Evolutionary conservation across 2,329 filamentous ascomycete species (phyloP).

Genomic region (Fusarium citri): DNA sequence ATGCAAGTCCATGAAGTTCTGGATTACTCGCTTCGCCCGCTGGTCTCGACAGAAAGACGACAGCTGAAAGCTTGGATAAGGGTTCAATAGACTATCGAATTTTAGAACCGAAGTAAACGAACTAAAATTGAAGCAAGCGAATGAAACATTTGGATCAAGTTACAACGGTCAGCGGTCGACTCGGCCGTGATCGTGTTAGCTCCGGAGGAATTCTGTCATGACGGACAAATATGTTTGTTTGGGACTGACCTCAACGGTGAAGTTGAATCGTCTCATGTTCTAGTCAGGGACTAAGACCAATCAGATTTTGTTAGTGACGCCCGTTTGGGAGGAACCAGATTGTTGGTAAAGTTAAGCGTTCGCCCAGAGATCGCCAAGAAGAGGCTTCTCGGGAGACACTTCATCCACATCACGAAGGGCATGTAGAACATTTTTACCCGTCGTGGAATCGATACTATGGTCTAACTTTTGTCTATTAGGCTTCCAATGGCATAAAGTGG

Average conservation of each 20-base stretch:
- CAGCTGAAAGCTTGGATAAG: constrained; percentile 9
- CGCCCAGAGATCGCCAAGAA: background rate
- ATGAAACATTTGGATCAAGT: background rate
- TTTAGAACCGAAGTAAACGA: background rate
- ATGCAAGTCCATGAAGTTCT: constrained; percentile 1
- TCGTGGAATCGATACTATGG: background rate
- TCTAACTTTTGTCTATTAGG: background rate
- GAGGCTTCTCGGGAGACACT: background rate
- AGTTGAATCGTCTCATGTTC: background rate
- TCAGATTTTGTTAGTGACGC: background rate
- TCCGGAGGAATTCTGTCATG: constrained; percentile 7
- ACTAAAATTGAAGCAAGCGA: constrained; percentile 2
- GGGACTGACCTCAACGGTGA: background rate
- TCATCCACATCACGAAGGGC: no score
- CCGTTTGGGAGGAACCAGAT: background rate
- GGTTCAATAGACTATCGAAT: constrained; percentile 12
- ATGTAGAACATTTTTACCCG: background rate
- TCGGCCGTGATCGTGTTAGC: constrained; percentile 6
- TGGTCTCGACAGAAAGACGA: no score
- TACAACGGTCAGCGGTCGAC: background rate
- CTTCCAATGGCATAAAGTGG: background rate
- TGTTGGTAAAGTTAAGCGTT: background rate
- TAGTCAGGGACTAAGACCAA: constrained; percentile 3
- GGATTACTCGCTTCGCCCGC: constrained; percentile 12
- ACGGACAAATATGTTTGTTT: constrained; percentile 11